Evolutionary conservation across 148 eudicot genomes (phyloP), one percentile per base, ranked within the genome.

Genomic region (Silene uniflora): DNA sequence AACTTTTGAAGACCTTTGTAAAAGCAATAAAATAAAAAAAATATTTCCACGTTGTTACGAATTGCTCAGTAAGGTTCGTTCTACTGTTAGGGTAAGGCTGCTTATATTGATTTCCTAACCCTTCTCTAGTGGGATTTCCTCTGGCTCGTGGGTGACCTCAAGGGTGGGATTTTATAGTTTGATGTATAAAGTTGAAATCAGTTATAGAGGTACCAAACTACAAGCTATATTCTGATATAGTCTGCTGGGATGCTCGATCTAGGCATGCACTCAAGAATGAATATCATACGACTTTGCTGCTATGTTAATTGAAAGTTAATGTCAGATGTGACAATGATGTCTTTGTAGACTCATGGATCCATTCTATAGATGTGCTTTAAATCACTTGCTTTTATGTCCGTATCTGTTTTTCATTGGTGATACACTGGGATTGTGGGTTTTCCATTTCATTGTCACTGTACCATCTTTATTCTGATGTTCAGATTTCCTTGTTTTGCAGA

Each of bases 401-500:
- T 1, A 5, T 16, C 7, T 22, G 3, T 24, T 23, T 22, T 22
- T 49, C 21, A 49, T 25, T 25, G 22, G 42, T 25, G 76, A 44
- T 62, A 24, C 44, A 75, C 32, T 62, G 56, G n/a, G 69, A 75
- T 24, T 27, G 32, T 65, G 11, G 72, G 29, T 62, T 29, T 11
- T 35, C 55, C 17, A 74, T 22, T 13, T 55, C 29, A 23, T 54
- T 60, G 49, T 73, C 14, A 58, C 73, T 79, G 61, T 62, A 72
- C 39, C 55, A 72, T 62, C 54, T 73, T 70, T 70, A 27, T 44
- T 80, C 52, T 76, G 73, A 75, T 80, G 42, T 63, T 55, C 11
- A 21, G 2, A 52, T 68, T 14, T 58, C 63, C 76, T 76, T 2
- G 46, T 47, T 75, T 72, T 84, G 85, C 93, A 95, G 97, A 77